Evolutionary conservation across 176 grass and related monocot genomes (phyloP), one percentile per base, ranked within the genome.

Genomic region (Avena eriantha): DNA sequence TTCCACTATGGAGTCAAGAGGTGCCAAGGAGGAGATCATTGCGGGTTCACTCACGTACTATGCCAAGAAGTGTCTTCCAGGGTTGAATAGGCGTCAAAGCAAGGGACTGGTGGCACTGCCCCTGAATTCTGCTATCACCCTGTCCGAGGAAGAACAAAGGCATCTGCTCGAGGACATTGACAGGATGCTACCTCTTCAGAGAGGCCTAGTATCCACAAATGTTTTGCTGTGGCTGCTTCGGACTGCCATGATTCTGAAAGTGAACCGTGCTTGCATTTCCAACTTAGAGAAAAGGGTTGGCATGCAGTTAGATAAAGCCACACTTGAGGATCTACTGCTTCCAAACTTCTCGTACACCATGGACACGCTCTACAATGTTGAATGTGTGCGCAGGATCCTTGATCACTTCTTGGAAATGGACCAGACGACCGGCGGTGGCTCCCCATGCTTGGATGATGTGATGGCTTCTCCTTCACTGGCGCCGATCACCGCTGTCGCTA

Each of bases 331-430:
- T 79, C 81, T 93, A 4, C 67, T 93, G 70, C 67, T 85, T 2
- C 88, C 88, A 0, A 19, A 82, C 83, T 84, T 90, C 69, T 85
- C 83, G 0, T 85, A 89, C 79, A 81, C 85, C 19, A 81, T 84
- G 80, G 93, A 95, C 51, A 95, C 93, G 3, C 87, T 95, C 60
- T 95, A 92, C 19, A 91, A 92, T 8, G 93, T 95, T 2, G 88
- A 95, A 22, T 88, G 72, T 3, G 76, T 95, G 59, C 90, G 90
- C 78, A 86, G 93, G 81, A 88, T 95, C 34, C 93, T 95, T n/a
- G 80, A 92, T 53, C 79, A 90, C 36, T 95, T 95, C 72, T 66
- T 91, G 72, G 85, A 87, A 31, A 88, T 88, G 75, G 88, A 92
- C 21, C 88, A 90, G 67, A 83, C 61, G 60, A 14, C 13, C 0